phyloP scores from a whole-genome alignment of 2,329 filamentous ascomycete genomes.

The Claviceps citrina region DNA sequence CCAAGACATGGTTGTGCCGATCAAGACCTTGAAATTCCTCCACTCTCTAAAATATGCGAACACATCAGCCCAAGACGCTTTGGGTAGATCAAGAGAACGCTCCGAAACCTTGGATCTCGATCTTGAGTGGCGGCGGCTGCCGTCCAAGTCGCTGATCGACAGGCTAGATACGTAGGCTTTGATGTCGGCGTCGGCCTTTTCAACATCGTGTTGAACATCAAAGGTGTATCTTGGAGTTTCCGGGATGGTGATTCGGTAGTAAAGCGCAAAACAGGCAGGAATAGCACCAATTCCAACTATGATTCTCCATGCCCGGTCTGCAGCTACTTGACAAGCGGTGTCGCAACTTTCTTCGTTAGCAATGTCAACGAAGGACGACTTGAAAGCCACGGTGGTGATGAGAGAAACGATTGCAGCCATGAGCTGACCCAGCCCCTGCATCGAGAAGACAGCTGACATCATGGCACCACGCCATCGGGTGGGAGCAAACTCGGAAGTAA shows the following conservation, averaged over 20 bases:
- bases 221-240: constrained; percentile 76
- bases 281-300: constrained; percentile 67
- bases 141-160: constrained; percentile 32
- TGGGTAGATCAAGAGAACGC: constrained; percentile 44
- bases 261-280: constrained; percentile 64
- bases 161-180: constrained; percentile 40
- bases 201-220: constrained; percentile 59
- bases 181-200: constrained; percentile 61
- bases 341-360: constrained; percentile 35
- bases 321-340: constrained; percentile 48
- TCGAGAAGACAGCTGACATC: constrained; percentile 71
- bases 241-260: constrained; percentile 72
- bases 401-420: constrained; percentile 54
- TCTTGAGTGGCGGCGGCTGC: constrained; percentile 27
- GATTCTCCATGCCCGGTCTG: constrained; percentile 70
- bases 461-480: constrained; percentile 71
- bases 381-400: constrained; percentile 51
- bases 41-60: constrained; percentile 51
- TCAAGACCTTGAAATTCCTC: constrained; percentile 53
- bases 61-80: constrained; percentile 56
- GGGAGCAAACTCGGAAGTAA: constrained; percentile 72
- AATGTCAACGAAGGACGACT: constrained; percentile 29
- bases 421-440: constrained; percentile 74
- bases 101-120: constrained; percentile 35
- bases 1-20: constrained; percentile 69